Evolutionary conservation across 139 green algal genomes (phyloP), one percentile per base, ranked within the genome.

Genomic region (Ostreobium quekettii): DNA sequence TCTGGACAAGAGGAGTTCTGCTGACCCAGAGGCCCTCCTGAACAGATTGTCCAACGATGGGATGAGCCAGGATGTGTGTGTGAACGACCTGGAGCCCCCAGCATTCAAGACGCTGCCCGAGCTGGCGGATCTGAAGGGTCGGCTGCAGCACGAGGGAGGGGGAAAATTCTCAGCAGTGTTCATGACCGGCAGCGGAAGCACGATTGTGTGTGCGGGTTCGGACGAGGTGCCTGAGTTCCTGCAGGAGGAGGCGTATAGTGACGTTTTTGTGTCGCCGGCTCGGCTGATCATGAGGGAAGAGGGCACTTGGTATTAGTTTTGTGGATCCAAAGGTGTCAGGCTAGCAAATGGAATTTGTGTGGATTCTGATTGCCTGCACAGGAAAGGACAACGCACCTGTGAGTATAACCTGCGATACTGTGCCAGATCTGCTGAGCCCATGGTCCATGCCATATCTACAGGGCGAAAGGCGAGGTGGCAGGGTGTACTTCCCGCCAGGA

Each of bases 171-270:
- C 66, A 32, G 80, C 84, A 2, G 94, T 97, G 24, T 99, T 99
- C 76, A 98, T 99, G 92, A 95, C 90, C 5, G 94, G 93, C 60
- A 96, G 88, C 67, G 92, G 92, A 42, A 90, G 77, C 61, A 97
- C 91, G 0, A 89, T 97, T 7, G 91, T 97, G 39, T 76, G 82
- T 39, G 72, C 93, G 22, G 92, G 92, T 26, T 77, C 69, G 2
- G 81, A 92, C 63, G 60, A 73, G 6, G 49, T 72, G 5, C 87
- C 89, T 0, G 57, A 46, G 7, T 93, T 87, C 60, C 71, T 93
- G 36, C 35, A 48, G 6, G 74, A 84, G 35, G n/a, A 62, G 1
- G 22, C 73, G 48, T 83, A 83, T 62, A 67, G 76, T 59, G 73
- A 87, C 2, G n/a, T 95, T 70, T 95, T 97, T 76, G 76, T 93